Evolutionary conservation across 441 rosid species (phyloP), one percentile per base, ranked within the genome.

Genomic region (Arabidopsis hybrid): DNA sequence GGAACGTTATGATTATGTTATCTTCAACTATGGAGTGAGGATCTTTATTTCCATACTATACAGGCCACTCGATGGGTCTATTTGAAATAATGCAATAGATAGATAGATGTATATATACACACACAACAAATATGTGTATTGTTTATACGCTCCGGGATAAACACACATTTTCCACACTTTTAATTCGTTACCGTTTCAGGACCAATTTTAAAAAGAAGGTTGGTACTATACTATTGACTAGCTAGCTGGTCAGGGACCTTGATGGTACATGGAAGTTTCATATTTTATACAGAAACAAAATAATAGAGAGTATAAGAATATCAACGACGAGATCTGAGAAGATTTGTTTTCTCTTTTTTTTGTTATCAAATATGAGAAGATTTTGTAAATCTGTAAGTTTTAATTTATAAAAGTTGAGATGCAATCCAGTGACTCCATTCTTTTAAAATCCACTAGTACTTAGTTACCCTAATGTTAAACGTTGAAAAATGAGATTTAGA

Each of bases 91-190:
- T 56, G 60, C 60, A 62, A n/a, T 21, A 21, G 26, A 21, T 21
- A 21, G 26, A 69, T 58, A 68, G 6, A 35, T 35, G 42, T 36
- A 16, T 13, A 10, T 2, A 29, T 26, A 50, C 8, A 14, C 26
- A 47, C 11, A 47, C 52, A 49, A 9, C 39, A 56, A 32, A 8
- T 17, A 51, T 59, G 38, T 67, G 26, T 67, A 13, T 68, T 35
- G 34, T 69, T 34, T 34, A 17, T 51, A 32, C 36, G 12, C 9
- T 11, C 11, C 3, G 26, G n/a, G 49, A 68, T 6, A 36, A 46
- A 46, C 34, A 39, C 71, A 70, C 80, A 49, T 76, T 66, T 76
- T 76, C 58, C 75, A 70, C 71, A 21, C 16, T 70, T 70, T 70
- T 18, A 57, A 32, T 64, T 57, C 21, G 61, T 69, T 46, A 61